Conservation (phyloP, 1,139 yeast genomes). For the Candida pseudocylindracea region DNA sequence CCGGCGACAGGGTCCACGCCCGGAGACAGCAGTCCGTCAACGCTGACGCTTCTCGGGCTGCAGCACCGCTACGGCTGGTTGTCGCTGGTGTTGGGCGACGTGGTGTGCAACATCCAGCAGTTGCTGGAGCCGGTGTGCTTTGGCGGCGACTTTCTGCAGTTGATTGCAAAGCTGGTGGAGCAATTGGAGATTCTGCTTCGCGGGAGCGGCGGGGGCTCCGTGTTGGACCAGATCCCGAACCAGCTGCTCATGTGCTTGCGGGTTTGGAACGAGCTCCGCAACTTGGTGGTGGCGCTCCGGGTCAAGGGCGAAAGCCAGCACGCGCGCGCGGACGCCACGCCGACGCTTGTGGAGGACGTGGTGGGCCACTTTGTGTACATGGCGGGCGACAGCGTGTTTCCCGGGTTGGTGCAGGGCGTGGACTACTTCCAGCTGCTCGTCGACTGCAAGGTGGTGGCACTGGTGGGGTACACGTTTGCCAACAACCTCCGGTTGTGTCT, state of each 20-base stretch:
- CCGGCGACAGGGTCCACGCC: no score
- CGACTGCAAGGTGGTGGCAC: slow-evolving; percentile 20
- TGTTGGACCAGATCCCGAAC: slow-evolving; percentile 34
- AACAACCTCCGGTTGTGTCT: slow-evolving; percentile 18
- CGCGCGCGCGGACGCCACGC: slow-evolving; percentile 9
- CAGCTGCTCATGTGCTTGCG: slow-evolving; percentile 37
- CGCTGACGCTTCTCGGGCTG: no score
- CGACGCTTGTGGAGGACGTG: slow-evolving; percentile 8
- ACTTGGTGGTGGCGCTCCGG: slow-evolving; percentile 13
- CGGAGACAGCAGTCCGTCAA: no score
- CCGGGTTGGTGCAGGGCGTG: slow-evolving; percentile 12
- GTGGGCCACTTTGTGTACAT: slow-evolving; percentile 15
- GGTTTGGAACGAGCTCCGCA: slow-evolving; percentile 22
- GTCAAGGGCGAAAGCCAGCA: slow-evolving; percentile 10
- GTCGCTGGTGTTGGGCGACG: no score
- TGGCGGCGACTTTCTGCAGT: slow-evolving; percentile 5
- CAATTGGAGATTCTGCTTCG: slow-evolving; percentile 39
- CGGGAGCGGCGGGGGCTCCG: slow-evolving; percentile 19
- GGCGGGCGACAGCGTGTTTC: slow-evolving; percentile 8
- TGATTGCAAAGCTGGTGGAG: slow-evolving; percentile 9
- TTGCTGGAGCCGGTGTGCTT: slow-evolving; percentile 11
- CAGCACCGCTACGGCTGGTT: no score
- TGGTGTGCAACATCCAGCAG: slow-evolving; percentile 1
- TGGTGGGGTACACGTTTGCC: slow-evolving; percentile 15
- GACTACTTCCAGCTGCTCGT: slow-evolving; percentile 34